Percentiles rank a stretch among this genome's conserved stretches.
These are phyloP conservation scores for Caloboletus firmus DNA, from an alignment of 1,284 basidiomycete species.

Conservation along the genomic window DNA sequence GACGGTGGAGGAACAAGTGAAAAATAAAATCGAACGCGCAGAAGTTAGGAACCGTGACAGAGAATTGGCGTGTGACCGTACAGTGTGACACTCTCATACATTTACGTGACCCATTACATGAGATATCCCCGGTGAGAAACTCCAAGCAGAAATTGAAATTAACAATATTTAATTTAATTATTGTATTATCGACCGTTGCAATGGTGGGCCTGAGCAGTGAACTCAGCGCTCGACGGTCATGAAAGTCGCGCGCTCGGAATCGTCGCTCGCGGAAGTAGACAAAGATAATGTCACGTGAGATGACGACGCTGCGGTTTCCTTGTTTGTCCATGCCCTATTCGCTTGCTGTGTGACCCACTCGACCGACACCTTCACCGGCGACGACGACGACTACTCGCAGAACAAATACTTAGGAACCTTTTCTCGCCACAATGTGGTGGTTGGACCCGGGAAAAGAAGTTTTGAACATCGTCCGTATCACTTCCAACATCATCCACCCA, in stretches of 20 bases:
- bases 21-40: conserved; percentile 12
- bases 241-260: not conserved
- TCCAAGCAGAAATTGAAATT: not conserved
- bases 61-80: not conserved
- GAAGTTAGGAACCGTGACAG: conserved; percentile 18
- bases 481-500: not conserved
- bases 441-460: conserved; percentile 77
- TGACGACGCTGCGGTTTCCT: conserved; percentile 27
- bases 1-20: conserved; percentile 24
- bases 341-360: conserved; percentile 1
- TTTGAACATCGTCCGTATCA: conserved; percentile 62
- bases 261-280: not conserved
- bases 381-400: not conserved
- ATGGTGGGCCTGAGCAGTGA: not conserved
- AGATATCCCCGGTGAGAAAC: too few species aligned
- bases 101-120: not conserved
- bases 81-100: not conserved
- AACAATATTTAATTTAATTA: not conserved
- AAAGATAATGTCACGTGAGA: conserved; percentile 28
- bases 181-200: not conserved
- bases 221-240: not conserved
- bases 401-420: conserved; percentile 4
- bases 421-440: conserved; percentile 65
- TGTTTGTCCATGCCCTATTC: conserved; percentile 36
- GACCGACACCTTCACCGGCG: not conserved